These are phyloP conservation scores for Fusarium sp. DNA, from an alignment of 2,329 filamentous ascomycete genomes.

Conservation along the genomic window DNA sequence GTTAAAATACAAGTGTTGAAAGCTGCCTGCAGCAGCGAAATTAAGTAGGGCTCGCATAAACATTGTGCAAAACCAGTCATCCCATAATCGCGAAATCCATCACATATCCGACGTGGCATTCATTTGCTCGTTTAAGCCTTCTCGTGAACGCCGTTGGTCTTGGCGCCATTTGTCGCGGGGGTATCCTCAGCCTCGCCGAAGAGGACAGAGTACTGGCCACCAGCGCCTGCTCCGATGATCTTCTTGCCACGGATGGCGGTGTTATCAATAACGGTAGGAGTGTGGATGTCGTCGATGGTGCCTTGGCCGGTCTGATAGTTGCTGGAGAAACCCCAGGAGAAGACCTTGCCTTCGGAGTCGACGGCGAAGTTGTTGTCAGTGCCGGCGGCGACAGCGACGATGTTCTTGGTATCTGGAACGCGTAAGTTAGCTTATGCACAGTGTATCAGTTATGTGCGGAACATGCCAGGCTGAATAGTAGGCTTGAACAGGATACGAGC, in stretches of 20 bases:
- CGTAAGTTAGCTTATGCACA: slow-evolving; percentile 9
- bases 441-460: not conserved
- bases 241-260: slow-evolving; percentile 81
- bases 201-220: slow-evolving; percentile 85
- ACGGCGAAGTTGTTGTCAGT: slow-evolving; percentile 82
- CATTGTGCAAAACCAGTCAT: not conserved
- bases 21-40: slow-evolving; percentile 23
- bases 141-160: slow-evolving; percentile 41
- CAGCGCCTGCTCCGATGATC: slow-evolving; percentile 84
- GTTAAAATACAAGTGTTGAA: slow-evolving; percentile 36
- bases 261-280: slow-evolving; percentile 86
- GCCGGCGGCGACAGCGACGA: slow-evolving; percentile 69
- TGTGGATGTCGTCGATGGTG: slow-evolving; percentile 81
- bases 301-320: slow-evolving; percentile 86
- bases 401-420: slow-evolving; percentile 63
- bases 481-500: slow-evolving; percentile 72
- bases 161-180: slow-evolving; percentile 51
- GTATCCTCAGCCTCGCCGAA: slow-evolving; percentile 58
- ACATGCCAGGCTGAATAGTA: slow-evolving; percentile 60
- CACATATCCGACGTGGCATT: slow-evolving; percentile 17
- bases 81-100: slow-evolving; percentile 18
- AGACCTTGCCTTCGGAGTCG: slow-evolving; percentile 77
- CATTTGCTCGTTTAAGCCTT: slow-evolving; percentile 26
- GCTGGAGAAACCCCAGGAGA: slow-evolving; percentile 83
- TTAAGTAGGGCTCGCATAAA: slow-evolving; percentile 35